These are phyloP conservation scores for Fraxinus floribunda DNA, from an alignment of 305 asterid species.

Conservation along the genomic window DNA sequence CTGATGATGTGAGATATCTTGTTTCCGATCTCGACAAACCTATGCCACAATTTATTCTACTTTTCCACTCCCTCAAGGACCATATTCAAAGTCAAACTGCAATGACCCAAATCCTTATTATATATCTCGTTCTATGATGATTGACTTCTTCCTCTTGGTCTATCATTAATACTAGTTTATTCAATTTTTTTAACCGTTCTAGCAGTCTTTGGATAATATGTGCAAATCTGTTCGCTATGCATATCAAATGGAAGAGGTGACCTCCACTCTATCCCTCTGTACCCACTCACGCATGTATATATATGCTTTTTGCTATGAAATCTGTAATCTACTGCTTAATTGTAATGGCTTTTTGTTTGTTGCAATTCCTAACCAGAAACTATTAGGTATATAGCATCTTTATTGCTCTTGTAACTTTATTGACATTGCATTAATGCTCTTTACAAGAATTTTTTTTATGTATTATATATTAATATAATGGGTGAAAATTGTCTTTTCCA, in stretches of 20 bases:
- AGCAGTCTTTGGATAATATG: background rate
- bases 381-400: background rate
- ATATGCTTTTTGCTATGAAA: background rate
- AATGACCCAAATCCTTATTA: background rate
- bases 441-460: no score
- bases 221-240: background rate
- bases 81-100: background rate
- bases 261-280: background rate
- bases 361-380: background rate
- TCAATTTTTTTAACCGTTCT: background rate
- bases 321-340: background rate
- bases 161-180: background rate
- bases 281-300: background rate
- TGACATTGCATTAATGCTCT: background rate
- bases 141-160: background rate
- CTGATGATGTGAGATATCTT: background rate
- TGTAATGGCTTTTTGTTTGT: background rate
- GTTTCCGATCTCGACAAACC: background rate
- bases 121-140: background rate
- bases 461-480: conserved; percentile 21
- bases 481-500: conserved; percentile 28
- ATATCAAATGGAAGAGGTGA: background rate
- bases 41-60: background rate
- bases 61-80: background rate
- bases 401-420: background rate